Conservation (phyloP, 2,329 filamentous ascomycete genomes). For the Phialemonium atrogriseum region DNA sequence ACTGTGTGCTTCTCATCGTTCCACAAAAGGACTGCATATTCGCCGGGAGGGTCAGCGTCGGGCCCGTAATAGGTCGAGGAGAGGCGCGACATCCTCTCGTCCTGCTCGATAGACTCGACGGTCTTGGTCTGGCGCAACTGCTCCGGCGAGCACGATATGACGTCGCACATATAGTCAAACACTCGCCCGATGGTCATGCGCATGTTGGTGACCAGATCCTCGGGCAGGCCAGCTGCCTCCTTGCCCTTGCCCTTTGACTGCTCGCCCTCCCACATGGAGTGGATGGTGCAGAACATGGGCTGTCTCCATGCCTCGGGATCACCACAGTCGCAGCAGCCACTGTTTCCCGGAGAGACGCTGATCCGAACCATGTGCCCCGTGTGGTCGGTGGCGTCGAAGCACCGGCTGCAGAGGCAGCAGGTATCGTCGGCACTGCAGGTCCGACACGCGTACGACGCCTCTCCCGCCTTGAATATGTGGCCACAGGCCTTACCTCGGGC, state of each 20-base stretch:
- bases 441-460: conserved; percentile 89
- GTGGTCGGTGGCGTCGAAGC: conserved; percentile 93
- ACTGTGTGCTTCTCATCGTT: conserved; percentile 99
- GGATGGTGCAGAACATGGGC: conserved; percentile 87
- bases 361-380: conserved; percentile 88
- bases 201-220: conserved; percentile 69
- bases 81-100: conserved; percentile 74
- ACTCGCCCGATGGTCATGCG: conserved; percentile 77
- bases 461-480: conserved; percentile 91
- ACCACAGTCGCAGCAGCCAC: conserved; percentile 94
- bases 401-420: conserved; percentile 86
- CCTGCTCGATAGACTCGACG: conserved; percentile 67
- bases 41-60: conserved; percentile 57
- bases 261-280: conserved; percentile 55
- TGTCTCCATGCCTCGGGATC: conserved; percentile 90
- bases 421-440: conserved; percentile 94
- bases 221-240: conserved; percentile 52
- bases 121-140: conserved; percentile 84
- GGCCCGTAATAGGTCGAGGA: conserved; percentile 66
- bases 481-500: conserved; percentile 91
- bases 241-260: conserved; percentile 54
- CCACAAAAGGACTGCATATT: conserved; percentile 86
- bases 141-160: conserved; percentile 95
- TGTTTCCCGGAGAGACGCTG: conserved; percentile 79
- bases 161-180: conserved; percentile 94